Conservation (phyloP, 1,284 basidiomycete genomes). For the Ustanciosporium gigantosporum region DNA sequence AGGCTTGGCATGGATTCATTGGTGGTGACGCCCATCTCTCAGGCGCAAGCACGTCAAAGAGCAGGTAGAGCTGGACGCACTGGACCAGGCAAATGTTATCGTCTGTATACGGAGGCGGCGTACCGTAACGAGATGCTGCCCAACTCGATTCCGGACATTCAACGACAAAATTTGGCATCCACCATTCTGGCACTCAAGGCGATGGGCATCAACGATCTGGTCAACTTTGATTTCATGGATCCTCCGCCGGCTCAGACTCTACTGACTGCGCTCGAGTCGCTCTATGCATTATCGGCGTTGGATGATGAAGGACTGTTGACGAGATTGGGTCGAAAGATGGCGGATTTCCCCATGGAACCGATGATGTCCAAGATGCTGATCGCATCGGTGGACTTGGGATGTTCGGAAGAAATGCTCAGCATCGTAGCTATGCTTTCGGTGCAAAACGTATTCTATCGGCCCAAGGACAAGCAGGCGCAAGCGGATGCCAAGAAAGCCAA, state of each 20-base stretch:
- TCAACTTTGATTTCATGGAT: constrained; percentile 99
- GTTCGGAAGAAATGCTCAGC: constrained; percentile 94
- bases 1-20: constrained; percentile 97
- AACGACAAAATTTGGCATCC: constrained; percentile 86
- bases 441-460: constrained; percentile 93
- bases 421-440: constrained; percentile 98
- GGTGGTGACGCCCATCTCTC: constrained; percentile 96
- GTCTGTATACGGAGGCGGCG: constrained; percentile 94
- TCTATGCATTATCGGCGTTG: constrained; percentile 91
- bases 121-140: constrained; percentile 98
- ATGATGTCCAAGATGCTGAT: constrained; percentile 96
- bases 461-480: constrained; percentile 97
- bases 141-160: constrained; percentile 96
- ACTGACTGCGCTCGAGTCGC: constrained; percentile 86
- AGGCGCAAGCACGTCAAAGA: constrained; percentile 94
- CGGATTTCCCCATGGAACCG: constrained; percentile 98
- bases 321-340: constrained; percentile 94
- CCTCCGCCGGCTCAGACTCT: constrained; percentile 95
- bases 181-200: constrained; percentile 96
- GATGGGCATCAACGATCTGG: constrained; percentile 97
- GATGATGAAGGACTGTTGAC: constrained; percentile 97
- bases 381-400: constrained; percentile 90
- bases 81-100: constrained; percentile 96
- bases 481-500: constrained; percentile 99
- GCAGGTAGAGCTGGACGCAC: constrained; percentile 95